Percentiles rank a stretch among this genome's conserved stretches.
phyloP scores from a whole-genome alignment of 352 stramenopile genomes.

The Globisporangium mamillatum region DNA sequence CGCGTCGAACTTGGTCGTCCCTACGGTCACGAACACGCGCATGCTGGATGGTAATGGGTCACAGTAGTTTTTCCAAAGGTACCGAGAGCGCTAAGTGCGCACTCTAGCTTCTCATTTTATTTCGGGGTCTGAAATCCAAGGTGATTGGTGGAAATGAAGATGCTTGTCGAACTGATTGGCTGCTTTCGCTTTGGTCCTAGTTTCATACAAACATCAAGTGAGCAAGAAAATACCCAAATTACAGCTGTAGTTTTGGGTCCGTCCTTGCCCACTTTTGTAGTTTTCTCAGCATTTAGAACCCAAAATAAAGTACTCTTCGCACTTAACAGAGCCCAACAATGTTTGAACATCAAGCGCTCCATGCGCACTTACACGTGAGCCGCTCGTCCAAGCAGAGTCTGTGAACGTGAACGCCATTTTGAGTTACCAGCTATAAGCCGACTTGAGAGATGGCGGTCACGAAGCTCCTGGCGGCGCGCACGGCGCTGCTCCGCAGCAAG shows the following conservation, averaged over 20 bases:
- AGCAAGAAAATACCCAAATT: not conserved
- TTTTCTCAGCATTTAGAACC: not conserved
- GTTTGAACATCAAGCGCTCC: not conserved
- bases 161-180: no score
- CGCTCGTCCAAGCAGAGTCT: conserved; percentile 7
- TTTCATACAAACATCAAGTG: not conserved
- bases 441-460: not conserved
- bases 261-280: not conserved
- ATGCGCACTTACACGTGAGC: not conserved
- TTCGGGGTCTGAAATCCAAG: not conserved
- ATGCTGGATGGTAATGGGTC: conserved; percentile 15
- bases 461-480: conserved; percentile 13
- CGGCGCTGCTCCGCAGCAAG: conserved; percentile 8
- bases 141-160: not conserved
- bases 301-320: not conserved
- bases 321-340: not conserved
- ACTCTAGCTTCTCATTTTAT: not conserved
- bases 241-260: not conserved
- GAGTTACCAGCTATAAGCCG: not conserved
- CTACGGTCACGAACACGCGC: conserved; percentile 58
- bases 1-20: conserved; percentile 93
- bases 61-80: not conserved
- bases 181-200: no score
- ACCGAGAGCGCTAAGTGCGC: not conserved
- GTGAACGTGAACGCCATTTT: not conserved